These are phyloP conservation scores for Kodamaea restingae DNA, from an alignment of 805 yeast species.

Conservation along the genomic window DNA sequence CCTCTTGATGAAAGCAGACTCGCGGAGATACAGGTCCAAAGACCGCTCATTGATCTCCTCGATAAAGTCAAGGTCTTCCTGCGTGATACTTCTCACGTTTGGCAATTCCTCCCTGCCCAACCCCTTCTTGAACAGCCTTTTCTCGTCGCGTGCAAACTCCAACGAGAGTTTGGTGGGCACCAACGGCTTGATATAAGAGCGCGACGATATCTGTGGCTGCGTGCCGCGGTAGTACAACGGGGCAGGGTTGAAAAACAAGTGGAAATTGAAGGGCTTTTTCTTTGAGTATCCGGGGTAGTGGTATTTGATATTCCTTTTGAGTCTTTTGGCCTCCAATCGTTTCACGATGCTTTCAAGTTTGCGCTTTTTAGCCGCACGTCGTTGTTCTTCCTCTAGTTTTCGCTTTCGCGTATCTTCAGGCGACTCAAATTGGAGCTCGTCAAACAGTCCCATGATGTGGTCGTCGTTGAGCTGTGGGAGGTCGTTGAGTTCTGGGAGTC, in stretches of 20 bases:
- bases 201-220: slow-evolving; percentile 41
- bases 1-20: slow-evolving; percentile 29
- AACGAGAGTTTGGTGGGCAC: slow-evolving; percentile 57
- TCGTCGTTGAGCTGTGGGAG: too few species aligned
- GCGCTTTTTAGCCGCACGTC: slow-evolving; percentile 22
- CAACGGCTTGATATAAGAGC: slow-evolving; percentile 37
- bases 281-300: slow-evolving; percentile 63
- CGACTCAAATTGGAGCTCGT: slow-evolving; percentile 20
- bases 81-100: slow-evolving; percentile 22
- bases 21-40: slow-evolving; percentile 16
- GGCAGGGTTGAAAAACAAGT: slow-evolving; percentile 58
- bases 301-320: slow-evolving; percentile 31
- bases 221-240: slow-evolving; percentile 54
- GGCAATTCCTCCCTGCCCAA: slow-evolving; percentile 6
- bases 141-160: slow-evolving; percentile 62
- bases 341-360: slow-evolving; percentile 27
- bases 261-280: slow-evolving; percentile 58
- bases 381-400: slow-evolving; percentile 17
- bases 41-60: slow-evolving; percentile 21
- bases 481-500: too few species aligned
- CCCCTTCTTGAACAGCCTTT: slow-evolving; percentile 45
- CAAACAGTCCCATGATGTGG: slow-evolving; percentile 10
- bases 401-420: slow-evolving; percentile 14
- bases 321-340: slow-evolving; percentile 26
- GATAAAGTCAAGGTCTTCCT: slow-evolving; percentile 30